Evolutionary conservation across 129 eudicot genomes (phyloP), one percentile per base, ranked within the genome.

Genomic region (Kitagawia praeruptora): DNA sequence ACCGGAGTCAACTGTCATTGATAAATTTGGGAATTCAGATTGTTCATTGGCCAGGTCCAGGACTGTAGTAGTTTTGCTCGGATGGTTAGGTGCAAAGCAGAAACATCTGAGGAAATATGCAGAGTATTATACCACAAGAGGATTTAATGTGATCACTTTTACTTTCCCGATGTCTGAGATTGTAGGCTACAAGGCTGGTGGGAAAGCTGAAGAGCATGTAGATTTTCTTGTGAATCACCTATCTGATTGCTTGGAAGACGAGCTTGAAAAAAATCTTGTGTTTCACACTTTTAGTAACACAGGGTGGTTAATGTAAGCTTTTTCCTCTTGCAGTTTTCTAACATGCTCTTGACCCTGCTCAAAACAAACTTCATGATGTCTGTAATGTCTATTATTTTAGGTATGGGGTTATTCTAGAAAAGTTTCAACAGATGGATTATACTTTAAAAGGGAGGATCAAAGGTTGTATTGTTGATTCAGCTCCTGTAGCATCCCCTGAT

Each of bases 261-360:
- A 92, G 87, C 77, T 75, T 63, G 93, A 86, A 70, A 92, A 90
- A 86, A 92, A 92, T 80, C 77, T 96, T 63, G 89, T 96, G 54
- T 96, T 96, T 66, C 99, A 96, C 85, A 96, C 98, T 25, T 96
- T 96, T 82, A 96, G 99, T 85, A 96, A 96, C 86, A 96, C 99
- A 0, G 99, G 99, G 47, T 96, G 99, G 99, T 81, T 96, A 80
- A 39, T 89, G 96, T 95, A 89, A 89, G 99, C 92, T 77, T 87
- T 81, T 8, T 31, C 45, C 4, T 39, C 27, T 75, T 42, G n/a
- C 18, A 46, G 28, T 42, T 44, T 8, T 44, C 48, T 64, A 19
- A 25, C 41, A 10, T 41, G 73, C 2, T 66, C 56, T 76, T 61
- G 45, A 53, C 38, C 19, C 18, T 45, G 38, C 27, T 44, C 77